Conservation (phyloP, 163 green algal species). For the Scenedesmus sp. region DNA sequence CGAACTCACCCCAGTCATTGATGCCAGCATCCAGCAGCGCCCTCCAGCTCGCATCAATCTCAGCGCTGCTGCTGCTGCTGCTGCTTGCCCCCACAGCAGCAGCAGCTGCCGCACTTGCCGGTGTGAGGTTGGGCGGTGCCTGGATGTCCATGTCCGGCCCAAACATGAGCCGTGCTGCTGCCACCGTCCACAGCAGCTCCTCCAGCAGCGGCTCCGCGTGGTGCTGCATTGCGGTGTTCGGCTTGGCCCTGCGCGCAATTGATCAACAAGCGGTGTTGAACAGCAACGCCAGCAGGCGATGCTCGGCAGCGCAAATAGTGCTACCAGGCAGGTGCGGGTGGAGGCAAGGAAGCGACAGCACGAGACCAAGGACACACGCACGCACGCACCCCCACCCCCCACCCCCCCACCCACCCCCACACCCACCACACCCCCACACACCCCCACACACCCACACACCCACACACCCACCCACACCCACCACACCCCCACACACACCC, state of each 20-base stretch:
- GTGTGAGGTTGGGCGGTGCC: constrained; percentile 88
- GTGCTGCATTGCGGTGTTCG: constrained; percentile 78
- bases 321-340: too few species aligned
- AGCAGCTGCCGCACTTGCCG: constrained; percentile 55
- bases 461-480: too few species aligned
- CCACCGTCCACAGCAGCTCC: constrained; percentile 86
- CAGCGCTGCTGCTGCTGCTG: not conserved
- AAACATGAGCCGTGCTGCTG: constrained; percentile 83
- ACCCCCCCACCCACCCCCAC: too few species aligned
- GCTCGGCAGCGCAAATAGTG: too few species aligned
- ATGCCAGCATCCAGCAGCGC: constrained; percentile 85
- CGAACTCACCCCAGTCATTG: constrained; percentile 82
- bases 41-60: constrained; percentile 65
- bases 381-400: too few species aligned
- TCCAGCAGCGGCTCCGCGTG: constrained; percentile 70
- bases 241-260: constrained; percentile 73
- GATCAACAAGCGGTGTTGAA: too few species aligned
- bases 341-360: too few species aligned
- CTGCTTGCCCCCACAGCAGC: not conserved
- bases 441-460: too few species aligned
- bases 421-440: too few species aligned
- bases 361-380: too few species aligned
- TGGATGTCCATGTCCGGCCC: constrained; percentile 84
- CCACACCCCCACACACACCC: too few species aligned
- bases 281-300: too few species aligned